A percentile compares a stretch with the other conserved stretches of the same genome.
Evolutionary conservation across 345 rosid species (phyloP).

Genomic region (Euphorbia lathyris): DNA sequence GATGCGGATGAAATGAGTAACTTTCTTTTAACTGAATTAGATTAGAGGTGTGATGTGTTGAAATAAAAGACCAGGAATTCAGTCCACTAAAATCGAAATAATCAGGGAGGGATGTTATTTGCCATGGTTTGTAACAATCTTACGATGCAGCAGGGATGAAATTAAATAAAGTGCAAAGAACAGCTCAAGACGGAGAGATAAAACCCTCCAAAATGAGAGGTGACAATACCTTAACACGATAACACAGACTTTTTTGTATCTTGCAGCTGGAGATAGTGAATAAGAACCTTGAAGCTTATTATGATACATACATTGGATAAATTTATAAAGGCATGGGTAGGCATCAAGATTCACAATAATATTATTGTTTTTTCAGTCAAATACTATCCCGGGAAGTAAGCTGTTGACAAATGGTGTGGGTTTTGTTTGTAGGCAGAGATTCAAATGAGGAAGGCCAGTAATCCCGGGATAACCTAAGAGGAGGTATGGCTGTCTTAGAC

Average conservation of each 20-base stretch:
- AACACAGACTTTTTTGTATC: constrained; percentile 6
- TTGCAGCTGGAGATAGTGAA: constrained; percentile 72
- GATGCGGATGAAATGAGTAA: too few species aligned
- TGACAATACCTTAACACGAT: too few species aligned
- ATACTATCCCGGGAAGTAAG: not conserved
- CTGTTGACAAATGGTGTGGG: not conserved
- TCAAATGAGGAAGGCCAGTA: constrained; percentile 84
- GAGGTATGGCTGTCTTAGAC: constrained; percentile 49
- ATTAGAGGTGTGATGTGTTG: too few species aligned
- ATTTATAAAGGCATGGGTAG: constrained; percentile 72
- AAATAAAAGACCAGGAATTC: too few species aligned
- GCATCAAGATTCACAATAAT: constrained; percentile 86
- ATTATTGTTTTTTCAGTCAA: not conserved
- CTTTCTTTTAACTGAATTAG: too few species aligned
- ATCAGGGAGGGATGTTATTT: too few species aligned
- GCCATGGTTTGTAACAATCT: too few species aligned
- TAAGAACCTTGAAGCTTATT: constrained; percentile 80
- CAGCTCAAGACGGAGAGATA: too few species aligned
- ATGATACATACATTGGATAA: constrained; percentile 91
- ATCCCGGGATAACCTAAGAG: constrained; percentile 84
- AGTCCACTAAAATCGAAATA: too few species aligned
- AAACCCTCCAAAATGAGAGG: too few species aligned
- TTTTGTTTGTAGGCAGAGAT: constrained; percentile 70
- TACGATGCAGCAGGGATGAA: too few species aligned
- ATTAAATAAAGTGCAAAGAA: not conserved